phyloP scores from a whole-genome alignment of 371 early-diverging fungal species.

The Paramicrosporidium saccamoebae region DNA sequence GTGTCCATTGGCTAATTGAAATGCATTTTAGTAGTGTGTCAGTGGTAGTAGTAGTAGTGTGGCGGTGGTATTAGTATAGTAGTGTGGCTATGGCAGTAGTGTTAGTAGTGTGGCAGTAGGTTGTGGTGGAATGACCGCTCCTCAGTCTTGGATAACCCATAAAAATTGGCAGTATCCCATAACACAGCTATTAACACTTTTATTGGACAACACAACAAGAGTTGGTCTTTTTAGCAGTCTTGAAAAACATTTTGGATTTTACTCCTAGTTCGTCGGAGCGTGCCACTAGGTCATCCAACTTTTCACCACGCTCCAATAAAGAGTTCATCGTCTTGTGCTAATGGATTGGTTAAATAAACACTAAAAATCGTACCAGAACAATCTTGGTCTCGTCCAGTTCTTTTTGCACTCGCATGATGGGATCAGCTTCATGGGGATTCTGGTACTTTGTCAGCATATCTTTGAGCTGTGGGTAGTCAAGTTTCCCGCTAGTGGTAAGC shows the following conservation, averaged over 20 bases:
- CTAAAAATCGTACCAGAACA: conserved; percentile 20
- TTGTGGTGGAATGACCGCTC: no score
- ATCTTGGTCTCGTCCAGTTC: conserved; percentile 93
- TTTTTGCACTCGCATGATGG: conserved; percentile 71
- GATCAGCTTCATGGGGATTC: conserved; percentile 74
- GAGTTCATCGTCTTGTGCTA: conserved; percentile 88
- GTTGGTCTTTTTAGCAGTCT: conserved; percentile 89
- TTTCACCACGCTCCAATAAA: conserved; percentile 80
- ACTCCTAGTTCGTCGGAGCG: conserved; percentile 53
- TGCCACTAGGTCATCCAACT: conserved; percentile 73
- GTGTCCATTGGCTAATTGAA: no score
- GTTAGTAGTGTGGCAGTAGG: no score
- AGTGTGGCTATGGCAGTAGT: no score
- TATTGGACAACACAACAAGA: conserved; percentile 42
- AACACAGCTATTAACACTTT: no score
- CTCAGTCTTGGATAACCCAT: no score
- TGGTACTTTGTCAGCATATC: conserved; percentile 42
- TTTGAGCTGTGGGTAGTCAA: conserved; percentile 24
- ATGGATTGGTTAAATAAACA: background rate
- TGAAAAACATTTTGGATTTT: conserved; percentile 89
- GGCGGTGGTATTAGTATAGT: no score
- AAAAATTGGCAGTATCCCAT: no score
- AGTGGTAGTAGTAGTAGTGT: no score
- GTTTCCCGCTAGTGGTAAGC: background rate
- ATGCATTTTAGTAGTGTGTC: no score